Evolutionary conservation across 129 eudicot genomes (phyloP).

Genomic region (Silybum marianum): DNA sequence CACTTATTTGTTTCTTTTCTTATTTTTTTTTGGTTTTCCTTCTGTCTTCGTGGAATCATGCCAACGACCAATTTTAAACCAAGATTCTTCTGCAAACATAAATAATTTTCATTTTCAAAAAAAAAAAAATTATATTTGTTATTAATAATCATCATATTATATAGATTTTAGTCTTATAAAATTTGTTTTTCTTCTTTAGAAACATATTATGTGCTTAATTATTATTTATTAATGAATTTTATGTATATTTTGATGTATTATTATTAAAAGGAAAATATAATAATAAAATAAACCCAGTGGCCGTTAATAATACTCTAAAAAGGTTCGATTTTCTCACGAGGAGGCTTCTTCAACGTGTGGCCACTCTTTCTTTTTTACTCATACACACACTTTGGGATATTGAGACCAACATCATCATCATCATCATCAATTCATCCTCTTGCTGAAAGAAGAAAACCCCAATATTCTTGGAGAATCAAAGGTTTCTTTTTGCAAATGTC

Average conservation of each 20-base stretch:
- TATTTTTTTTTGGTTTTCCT: conserved; percentile 12
- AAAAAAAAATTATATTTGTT: no score
- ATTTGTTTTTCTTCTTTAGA: no score
- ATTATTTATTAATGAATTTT: no score
- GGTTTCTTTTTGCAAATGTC: conserved; percentile 20
- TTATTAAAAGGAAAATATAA: neutral
- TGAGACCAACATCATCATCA: neutral
- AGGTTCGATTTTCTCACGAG: conserved; percentile 26
- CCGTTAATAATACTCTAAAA: conserved; percentile 19
- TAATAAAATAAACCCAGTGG: conserved; percentile 17
- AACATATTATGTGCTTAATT: no score
- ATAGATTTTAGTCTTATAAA: no score
- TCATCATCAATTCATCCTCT: conserved; percentile 21
- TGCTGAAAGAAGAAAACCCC: conserved; percentile 16
- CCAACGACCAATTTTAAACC: conserved; percentile 10
- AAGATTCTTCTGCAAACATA: neutral
- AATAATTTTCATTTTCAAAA: neutral
- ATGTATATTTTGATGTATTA: no score
- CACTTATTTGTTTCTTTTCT: neutral
- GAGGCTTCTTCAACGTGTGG: conserved; percentile 52
- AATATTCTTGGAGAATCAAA: neutral
- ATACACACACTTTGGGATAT: conserved; percentile 23
- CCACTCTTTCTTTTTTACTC: conserved; percentile 22
- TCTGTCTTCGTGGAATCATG: conserved; percentile 20
- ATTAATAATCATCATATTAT: no score